phyloP scores from a whole-genome alignment of 306 rosid genomes.

The Pyrus betulifolia region DNA sequence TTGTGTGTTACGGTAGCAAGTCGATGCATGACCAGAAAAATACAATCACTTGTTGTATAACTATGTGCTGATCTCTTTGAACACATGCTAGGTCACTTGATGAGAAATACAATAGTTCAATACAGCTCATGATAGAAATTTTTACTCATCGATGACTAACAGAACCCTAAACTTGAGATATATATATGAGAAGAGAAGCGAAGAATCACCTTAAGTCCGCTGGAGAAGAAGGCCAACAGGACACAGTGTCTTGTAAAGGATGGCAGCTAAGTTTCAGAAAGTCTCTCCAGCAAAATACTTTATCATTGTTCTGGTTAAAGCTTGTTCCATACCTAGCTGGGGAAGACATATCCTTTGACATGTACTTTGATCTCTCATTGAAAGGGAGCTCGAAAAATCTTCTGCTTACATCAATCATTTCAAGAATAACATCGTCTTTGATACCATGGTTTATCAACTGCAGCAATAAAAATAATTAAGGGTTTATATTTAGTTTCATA shows the following conservation, averaged over 20 bases:
- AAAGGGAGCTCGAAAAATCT: slow-evolving; percentile 20
- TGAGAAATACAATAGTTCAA: background rate
- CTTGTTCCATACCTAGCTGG: slow-evolving; percentile 28
- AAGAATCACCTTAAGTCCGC: slow-evolving; percentile 7
- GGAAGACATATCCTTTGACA: slow-evolving; percentile 16
- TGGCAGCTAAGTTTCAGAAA: slow-evolving; percentile 28
- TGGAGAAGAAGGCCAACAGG: slow-evolving; percentile 31
- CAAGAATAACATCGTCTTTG: slow-evolving; percentile 5
- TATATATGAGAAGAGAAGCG: background rate
- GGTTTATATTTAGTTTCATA: background rate
- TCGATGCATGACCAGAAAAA: background rate
- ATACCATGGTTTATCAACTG: slow-evolving; percentile 26
- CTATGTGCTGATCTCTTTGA: too few species aligned
- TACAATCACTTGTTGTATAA: too few species aligned
- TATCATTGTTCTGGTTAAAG: slow-evolving; percentile 23
- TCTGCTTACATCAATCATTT: slow-evolving; percentile 13
- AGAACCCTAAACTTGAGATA: too few species aligned
- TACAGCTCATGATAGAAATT: too few species aligned
- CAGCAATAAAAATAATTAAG: background rate
- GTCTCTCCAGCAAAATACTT: slow-evolving; percentile 30
- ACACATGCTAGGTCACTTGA: background rate
- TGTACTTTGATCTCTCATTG: slow-evolving; percentile 22
- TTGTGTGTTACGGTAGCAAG: background rate
- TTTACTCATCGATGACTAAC: too few species aligned
- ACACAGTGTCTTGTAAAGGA: slow-evolving; percentile 13